Conservation (phyloP, 176 grass and related monocot species). For the Eragrostis curvula region DNA sequence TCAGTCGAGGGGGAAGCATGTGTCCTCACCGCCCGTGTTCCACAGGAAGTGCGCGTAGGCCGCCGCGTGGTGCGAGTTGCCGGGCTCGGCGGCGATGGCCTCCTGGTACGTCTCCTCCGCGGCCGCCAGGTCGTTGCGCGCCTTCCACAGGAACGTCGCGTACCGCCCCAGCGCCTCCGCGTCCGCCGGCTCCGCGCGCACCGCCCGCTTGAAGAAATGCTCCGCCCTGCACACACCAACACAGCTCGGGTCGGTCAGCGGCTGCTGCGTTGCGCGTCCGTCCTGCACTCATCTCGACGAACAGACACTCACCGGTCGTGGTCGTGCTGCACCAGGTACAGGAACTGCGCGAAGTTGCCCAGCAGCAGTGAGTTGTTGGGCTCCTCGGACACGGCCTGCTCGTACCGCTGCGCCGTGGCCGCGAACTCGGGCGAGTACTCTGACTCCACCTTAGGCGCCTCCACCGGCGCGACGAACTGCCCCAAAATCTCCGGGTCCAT, state of each 20-base stretch:
- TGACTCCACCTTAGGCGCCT: slow-evolving; percentile 40
- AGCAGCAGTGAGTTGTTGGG: slow-evolving; percentile 80
- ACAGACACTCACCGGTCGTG: slow-evolving; percentile 66
- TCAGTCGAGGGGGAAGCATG: slow-evolving; percentile 76
- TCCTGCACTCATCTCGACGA: too few relatives aligned
- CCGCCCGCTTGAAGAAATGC: slow-evolving; percentile 73
- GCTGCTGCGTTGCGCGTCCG: not conserved
- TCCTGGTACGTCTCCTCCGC: slow-evolving; percentile 85
- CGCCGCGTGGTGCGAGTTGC: slow-evolving; percentile 69
- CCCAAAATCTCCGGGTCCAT: slow-evolving; percentile 64
- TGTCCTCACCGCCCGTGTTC: slow-evolving; percentile 97
- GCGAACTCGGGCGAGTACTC: slow-evolving; percentile 49
- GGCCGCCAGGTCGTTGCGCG: slow-evolving; percentile 65
- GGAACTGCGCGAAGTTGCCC: slow-evolving; percentile 84
- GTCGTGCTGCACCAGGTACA: slow-evolving; percentile 75
- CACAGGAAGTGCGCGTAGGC: slow-evolving; percentile 94
- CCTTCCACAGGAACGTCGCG: slow-evolving; percentile 86
- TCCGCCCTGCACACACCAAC: slow-evolving; percentile 64
- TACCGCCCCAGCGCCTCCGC: slow-evolving; percentile 77
- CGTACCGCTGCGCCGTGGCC: slow-evolving; percentile 61
- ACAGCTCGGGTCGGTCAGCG: slow-evolving; percentile 20
- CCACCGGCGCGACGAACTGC: slow-evolving; percentile 72
- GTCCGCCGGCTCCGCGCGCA: slow-evolving; percentile 61
- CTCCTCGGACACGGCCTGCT: slow-evolving; percentile 64
- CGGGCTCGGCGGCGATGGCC: slow-evolving; percentile 69